Percentiles rank a stretch among this genome's conserved stretches.
These are phyloP conservation scores for Anthoceros angustus DNA, from an alignment of 225 moss, liverwort and hornwort genomes.

Conservation along the genomic window DNA sequence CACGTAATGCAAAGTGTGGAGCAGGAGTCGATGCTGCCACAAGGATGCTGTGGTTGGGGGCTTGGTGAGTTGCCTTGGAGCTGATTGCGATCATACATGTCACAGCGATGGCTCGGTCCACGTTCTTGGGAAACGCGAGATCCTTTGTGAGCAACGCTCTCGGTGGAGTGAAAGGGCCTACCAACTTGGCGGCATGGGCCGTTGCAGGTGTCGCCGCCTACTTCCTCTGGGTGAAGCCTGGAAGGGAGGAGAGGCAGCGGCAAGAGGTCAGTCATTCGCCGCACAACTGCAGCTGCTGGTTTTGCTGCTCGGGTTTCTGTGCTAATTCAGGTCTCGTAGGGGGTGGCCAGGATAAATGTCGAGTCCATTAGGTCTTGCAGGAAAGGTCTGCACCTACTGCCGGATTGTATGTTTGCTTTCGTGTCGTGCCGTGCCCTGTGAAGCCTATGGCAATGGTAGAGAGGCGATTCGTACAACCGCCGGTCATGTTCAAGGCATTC, in stretches of 20 bases:
- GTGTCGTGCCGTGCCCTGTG: background rate
- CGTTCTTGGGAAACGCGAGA: constrained; percentile 38
- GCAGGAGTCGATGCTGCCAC: too few relatives aligned
- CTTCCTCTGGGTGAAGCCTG: constrained; percentile 78
- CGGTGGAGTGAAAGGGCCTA: constrained; percentile 74
- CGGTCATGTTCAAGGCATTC: too few relatives aligned
- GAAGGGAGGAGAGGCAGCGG: constrained; percentile 53
- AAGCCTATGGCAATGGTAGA: background rate
- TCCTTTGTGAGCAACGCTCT: constrained; percentile 48
- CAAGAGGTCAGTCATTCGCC: constrained; percentile 41
- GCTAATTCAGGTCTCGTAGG: background rate
- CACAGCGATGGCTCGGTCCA: constrained; percentile 48
- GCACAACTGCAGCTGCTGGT: background rate
- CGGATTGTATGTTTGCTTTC: background rate
- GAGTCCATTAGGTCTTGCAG: background rate
- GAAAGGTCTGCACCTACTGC: background rate
- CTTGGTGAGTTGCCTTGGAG: background rate
- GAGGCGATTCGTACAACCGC: too few relatives aligned
- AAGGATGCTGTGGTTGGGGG: background rate
- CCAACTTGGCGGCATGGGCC: constrained; percentile 77
- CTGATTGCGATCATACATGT: background rate
- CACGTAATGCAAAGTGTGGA: too few relatives aligned
- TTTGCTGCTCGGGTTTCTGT: background rate
- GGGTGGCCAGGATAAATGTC: background rate
- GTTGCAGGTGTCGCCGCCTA: constrained; percentile 64